Base-by-base conservation (phyloP, 2,329 filamentous ascomycete genomes). In the Phyllosticta citriasiana region DNA sequence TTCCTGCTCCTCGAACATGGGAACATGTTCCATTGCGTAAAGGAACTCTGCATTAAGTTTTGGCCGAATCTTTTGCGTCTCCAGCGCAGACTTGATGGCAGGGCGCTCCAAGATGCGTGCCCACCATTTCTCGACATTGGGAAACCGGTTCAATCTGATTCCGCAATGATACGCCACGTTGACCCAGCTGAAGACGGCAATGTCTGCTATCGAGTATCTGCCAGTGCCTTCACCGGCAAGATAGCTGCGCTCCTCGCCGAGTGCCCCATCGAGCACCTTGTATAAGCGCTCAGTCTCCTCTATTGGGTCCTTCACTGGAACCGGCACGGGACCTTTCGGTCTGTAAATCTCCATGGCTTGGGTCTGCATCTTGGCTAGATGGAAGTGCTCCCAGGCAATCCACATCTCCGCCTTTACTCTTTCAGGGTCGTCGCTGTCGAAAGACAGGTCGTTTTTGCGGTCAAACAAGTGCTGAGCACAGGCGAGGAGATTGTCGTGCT, bases 1-100 rank as follows among this genome's bases (percentile, higher is more conserved):
- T 64, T 79, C 74, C 67, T 76, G 74, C 70, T 78, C 72, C 67
- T 73, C 78, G 64, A 77, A 78, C 63, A 80, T 80, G 24, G 74
- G 70, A 40, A 82, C 78, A 2, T 78, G 72, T 67, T 77, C 74
- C 62, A 81, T 57, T 26, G 72, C 72, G 54, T 54, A 51, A 70
- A 76, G 69, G n/a, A 47, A n/a, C 40, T 16, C 7, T 16, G 40
- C n/a, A 64, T 71, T 61, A 59, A 79, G 72, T 2, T 66, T 63
- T 0, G 68, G 73, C 65, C 84, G 83, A 5, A 69, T 70, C 14
- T 80, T 67, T 0, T 63, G 51, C 47, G 70, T 71, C 64, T 73
- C 73, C 2, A 64, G 67, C 2, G 76, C 76, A 57, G 68, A 73
- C 65, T 76, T 68, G 2, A 79, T 76, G 4, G 76, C 75, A 4